Evolutionary conservation across 1,139 yeast species (phyloP).

Genomic region (Debaryomycetaceae sp.): DNA sequence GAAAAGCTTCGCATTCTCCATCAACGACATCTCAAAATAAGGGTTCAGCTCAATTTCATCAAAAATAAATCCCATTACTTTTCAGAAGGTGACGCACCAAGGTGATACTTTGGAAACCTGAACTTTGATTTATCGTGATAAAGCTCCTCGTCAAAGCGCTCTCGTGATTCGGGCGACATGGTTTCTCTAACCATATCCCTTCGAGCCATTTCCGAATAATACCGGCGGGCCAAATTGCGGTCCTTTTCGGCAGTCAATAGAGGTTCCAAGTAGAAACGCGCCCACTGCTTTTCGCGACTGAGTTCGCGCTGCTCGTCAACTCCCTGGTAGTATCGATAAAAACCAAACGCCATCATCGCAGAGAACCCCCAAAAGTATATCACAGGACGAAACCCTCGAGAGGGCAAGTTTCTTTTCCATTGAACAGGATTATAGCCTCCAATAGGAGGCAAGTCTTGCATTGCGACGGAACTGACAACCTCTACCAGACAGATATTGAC

Average conservation of each 20-base stretch:
- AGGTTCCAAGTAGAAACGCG: constrained; percentile 65
- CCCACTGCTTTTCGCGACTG: constrained; percentile 67
- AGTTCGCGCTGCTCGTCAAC: constrained; percentile 72
- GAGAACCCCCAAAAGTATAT: constrained; percentile 57
- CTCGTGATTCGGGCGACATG: constrained; percentile 29
- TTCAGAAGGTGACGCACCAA: constrained; percentile 23
- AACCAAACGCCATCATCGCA: constrained; percentile 62
- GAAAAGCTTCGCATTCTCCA: too few relatives aligned
- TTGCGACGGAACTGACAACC: constrained; percentile 5
- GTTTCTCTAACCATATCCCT: constrained; percentile 44
- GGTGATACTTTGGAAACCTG: constrained; percentile 35
- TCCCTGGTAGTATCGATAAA: constrained; percentile 55
- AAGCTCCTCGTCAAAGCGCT: constrained; percentile 33
- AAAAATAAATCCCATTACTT: not conserved
- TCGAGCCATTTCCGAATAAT: constrained; percentile 54
- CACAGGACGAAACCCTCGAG: constrained; percentile 75
- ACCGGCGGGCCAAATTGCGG: constrained; percentile 68
- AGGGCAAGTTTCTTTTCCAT: constrained; percentile 81
- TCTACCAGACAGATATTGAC: not conserved
- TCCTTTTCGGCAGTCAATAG: constrained; percentile 75
- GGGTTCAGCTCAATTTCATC: too few relatives aligned
- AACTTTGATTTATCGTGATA: constrained; percentile 36
- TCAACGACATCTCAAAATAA: too few relatives aligned
- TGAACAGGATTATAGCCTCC: constrained; percentile 83
- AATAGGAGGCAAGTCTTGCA: constrained; percentile 82